Evolutionary conservation across 2,329 filamentous ascomycete genomes (phyloP), one percentile per base, ranked within the genome.

Genomic region (Alternaria viburni): DNA sequence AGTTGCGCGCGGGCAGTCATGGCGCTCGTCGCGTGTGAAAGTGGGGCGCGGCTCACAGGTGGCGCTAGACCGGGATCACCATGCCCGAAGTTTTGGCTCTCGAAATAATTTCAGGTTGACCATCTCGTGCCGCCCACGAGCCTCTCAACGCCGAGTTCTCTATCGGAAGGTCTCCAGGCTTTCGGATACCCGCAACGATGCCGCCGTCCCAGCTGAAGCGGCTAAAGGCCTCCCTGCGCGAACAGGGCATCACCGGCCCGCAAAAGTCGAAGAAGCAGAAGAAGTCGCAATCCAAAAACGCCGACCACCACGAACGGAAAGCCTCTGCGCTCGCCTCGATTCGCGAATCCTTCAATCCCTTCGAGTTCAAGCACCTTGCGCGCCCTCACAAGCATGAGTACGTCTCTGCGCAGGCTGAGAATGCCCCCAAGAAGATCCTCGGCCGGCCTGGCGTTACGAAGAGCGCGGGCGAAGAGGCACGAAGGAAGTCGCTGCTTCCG

Each of bases 321-420:
- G 88, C 91, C 75, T 90, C 89, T 59, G 92, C 93, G 15, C 86
- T 99, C 66, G 89, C 92, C 72, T 89, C 88, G 61, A 97, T 99
- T 78, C 91, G 96, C 76, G 94, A 98, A 75, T 91, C 94, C 71
- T 98, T 98, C 87, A 99, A 99, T 79, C 96, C 96, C 0, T 99
- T 99, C 81, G 96, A 99, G 77, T 88, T 97, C 78, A 96, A 96
- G 81, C 89, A 91, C 62, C 89, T 91, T 44, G 86, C 90, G 1
- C 87, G 91, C 63, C 91, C 90, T 0, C 89, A 89, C 60, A 98
- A 98, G 75, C 97, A 97, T 69, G 90, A 95, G 46, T 90, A 94
- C 47, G 93, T 92, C 0, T 94, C 86, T 57, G 87, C 87, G 61
- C 85, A 87, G 6, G 81, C 83, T 12, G 83, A 85, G 49, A 70